Conservation (phyloP, 768 basidiomycete species). For the Amanita rimosa region DNA sequence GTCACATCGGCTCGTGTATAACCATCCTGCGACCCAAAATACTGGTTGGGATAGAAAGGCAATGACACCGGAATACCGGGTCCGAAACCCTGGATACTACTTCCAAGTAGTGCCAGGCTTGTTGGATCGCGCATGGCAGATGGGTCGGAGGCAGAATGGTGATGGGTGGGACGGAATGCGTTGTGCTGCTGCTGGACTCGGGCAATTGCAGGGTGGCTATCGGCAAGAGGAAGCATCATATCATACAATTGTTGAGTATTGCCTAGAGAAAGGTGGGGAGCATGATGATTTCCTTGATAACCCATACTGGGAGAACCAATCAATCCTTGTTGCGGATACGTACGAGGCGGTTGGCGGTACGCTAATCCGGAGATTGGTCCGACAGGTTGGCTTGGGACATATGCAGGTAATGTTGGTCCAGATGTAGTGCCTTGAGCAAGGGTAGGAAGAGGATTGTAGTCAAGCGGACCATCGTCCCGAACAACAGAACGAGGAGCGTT, state of each 20-base stretch:
- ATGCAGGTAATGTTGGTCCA: conserved; percentile 27
- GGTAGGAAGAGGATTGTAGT: conserved; percentile 49
- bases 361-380: conserved; percentile 27
- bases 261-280: conserved; percentile 60
- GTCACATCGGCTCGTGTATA: conserved; percentile 41
- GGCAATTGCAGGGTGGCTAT: conserved; percentile 53
- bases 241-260: conserved; percentile 73
- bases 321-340: conserved; percentile 41
- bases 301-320: conserved; percentile 43
- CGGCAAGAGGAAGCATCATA: conserved; percentile 58
- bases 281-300: conserved; percentile 41
- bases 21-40: conserved; percentile 50
- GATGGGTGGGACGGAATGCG: conserved; percentile 62
- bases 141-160: conserved; percentile 78
- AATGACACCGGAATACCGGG: conserved; percentile 34
- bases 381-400: conserved; percentile 43
- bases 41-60: conserved; percentile 46
- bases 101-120: conserved; percentile 50
- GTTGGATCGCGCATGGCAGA: conserved; percentile 65
- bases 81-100: conserved; percentile 46
- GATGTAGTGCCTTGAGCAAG: conserved; percentile 22
- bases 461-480: conserved; percentile 38
- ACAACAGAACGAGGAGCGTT: conserved; percentile 15
- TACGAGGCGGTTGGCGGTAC: conserved; percentile 56
- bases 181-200: conserved; percentile 76